Evolutionary conservation across 1,139 yeast genomes (phyloP), one percentile per base, ranked within the genome.

Genomic region (Yamadazyma jaroonii): DNA sequence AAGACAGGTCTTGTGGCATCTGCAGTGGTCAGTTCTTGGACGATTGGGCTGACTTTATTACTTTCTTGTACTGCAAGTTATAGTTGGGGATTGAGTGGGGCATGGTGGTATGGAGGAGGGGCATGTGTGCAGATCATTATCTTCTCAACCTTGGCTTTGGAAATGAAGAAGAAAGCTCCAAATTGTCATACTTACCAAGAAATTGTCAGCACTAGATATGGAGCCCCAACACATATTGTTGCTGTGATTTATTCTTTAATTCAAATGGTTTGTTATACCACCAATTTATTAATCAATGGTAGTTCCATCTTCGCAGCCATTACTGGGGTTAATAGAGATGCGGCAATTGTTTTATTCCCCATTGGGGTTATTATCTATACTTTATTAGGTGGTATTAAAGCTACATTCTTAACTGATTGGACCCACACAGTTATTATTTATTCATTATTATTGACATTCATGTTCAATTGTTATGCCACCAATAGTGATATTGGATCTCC

Each of bases 161-260:
- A 83, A 56, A 78, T 84, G 35, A 85, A 83, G 58, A 78, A 77
- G 48, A 73, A 77, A 41, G 88, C 89, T 8, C 89, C 89, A 3
- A 79, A 77, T 36, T 85, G 87, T 4, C 94, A 85, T 61, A 84
- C 94, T 1, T 84, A 79, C 59, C 67, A 82, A 45, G 94, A 85
- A 56, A 76, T 84, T 33, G 74, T 85, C 46, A 73, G 72, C 47
- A 79, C 75, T 3, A 65, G 95, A 41, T 86, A 81, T 53, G 95
- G 95, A 6, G 60, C 71, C 14, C 49, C 59, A 3, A 46, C 51
- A 6, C 56, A 52, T 39, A 31, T 43, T n/a, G 47, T 46, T 3
- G 39, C 44, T n/a, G 35, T 49, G 24, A 17, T 33, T 17, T 52
- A 52, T 33, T 50, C 53, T 3, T 27, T 47, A n/a, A 44, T 43